Base-by-base conservation (phyloP, 208 protist genomes). In the Novymonas esmeraldas region DNA sequence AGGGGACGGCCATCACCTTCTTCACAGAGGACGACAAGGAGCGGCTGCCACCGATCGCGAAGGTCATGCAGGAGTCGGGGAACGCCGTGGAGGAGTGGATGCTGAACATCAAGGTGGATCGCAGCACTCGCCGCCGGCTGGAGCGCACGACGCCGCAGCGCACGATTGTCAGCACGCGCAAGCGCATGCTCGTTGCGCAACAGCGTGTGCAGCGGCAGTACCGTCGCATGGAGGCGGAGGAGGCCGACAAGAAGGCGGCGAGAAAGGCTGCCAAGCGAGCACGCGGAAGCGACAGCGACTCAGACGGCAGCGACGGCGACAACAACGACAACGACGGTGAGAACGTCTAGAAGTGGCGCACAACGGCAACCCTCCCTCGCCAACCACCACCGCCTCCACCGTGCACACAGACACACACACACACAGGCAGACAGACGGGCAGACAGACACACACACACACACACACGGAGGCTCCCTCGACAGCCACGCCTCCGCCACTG, bases 11-110 rank as follows among this genome's bases (percentile, higher is more conserved):
- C 1, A 88, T 98, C 49, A 99, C 98, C 1, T 98, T 99, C 34
- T 99, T 98, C 68, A 99, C 98, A 0, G 86, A 98, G 58, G 93
- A 98, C 39, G 97, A 99, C 74, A 77, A 76, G 26, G 73, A 91
- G 50, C 83, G 90, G n/a, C 86, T 99, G 39, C 87, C 92, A 2
- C 76, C 80, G 44, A 92, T 98, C 31, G 97, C 93, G 16, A 90
- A 87, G 52, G 82, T 98, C 4, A 95, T 99, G 62, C 89, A 87
- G 62, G 86, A 95, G 29, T 92, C 97, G 13, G 97, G 97, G n/a
- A 96, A 81, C 61, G 68, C 73, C 1, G 95, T 99, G 26, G 90
- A 96, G 51, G 94, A 97, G 20, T 99, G 95, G 94, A 98, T 99
- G 90, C 79, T 98, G 51, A 70, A 90, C 36, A 92, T 99, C 59